Percentiles rank a stretch among this genome's conserved stretches.
Conservation (phyloP, 1,284 basidiomycete species). For the Cystobasidiaceae sp. region DNA sequence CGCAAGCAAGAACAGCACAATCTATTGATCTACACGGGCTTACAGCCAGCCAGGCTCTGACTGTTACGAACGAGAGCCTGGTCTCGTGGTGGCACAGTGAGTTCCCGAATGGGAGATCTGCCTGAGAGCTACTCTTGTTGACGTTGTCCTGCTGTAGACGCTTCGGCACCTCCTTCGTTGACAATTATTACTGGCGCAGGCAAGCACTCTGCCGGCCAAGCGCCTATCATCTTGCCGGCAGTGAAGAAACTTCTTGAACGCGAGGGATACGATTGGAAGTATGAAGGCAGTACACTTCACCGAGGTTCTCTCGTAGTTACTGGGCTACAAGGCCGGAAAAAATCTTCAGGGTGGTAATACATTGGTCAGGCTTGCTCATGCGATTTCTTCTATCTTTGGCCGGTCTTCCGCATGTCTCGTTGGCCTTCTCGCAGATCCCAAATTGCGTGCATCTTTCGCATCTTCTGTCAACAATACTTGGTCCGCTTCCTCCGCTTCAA, state of each 20-base stretch:
- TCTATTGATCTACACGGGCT: constrained; percentile 30
- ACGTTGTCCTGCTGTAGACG: neutral
- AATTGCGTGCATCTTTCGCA: neutral
- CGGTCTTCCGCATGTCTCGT: too few relatives aligned
- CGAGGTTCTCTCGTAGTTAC: constrained; percentile 24
- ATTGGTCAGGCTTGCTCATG: neutral
- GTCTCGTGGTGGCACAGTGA: constrained; percentile 21
- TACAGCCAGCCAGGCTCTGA: constrained; percentile 28
- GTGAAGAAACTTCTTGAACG: constrained; percentile 29
- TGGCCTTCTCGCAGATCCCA: neutral
- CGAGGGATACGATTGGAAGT: constrained; percentile 25
- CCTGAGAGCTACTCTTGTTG: neutral
- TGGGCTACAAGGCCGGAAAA: constrained; percentile 23
- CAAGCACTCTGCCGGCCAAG: constrained; percentile 27
- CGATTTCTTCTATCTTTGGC: constrained; percentile 25
- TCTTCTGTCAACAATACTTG: neutral
- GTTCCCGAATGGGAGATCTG: too few relatives aligned
- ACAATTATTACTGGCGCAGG: constrained; percentile 30
- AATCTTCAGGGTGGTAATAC: constrained; percentile 8
- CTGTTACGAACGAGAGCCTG: constrained; percentile 26
- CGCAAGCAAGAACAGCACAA: neutral
- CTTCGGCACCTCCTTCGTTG: constrained; percentile 9
- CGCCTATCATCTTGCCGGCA: constrained; percentile 25
- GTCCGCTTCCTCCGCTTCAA: constrained; percentile 3
- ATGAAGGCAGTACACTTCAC: constrained; percentile 13